Percentiles rank a stretch among this genome's conserved stretches.
phyloP scores from a whole-genome alignment of 192 early-diverging fungal species.

The Rhizophagus clarus region DNA sequence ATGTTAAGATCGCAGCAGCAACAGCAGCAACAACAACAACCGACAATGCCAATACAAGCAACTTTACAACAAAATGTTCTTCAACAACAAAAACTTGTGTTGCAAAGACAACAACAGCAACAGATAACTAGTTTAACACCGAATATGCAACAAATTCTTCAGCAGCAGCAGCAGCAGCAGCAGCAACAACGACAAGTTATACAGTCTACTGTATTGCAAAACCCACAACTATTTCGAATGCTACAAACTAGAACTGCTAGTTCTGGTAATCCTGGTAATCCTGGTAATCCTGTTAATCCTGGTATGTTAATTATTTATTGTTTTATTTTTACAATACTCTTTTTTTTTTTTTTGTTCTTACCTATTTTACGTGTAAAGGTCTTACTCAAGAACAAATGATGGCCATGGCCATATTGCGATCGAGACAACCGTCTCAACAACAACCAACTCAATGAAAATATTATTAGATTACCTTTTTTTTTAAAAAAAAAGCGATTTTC shows the following conservation, averaged over 20 bases:
- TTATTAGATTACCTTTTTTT: too few species aligned
- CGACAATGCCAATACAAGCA: not conserved
- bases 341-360: not conserved
- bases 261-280: too few species aligned
- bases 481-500: too few species aligned
- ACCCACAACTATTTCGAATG: not conserved
- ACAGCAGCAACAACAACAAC: constrained; percentile 9
- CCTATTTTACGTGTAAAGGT: not conserved
- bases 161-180: constrained; percentile 4
- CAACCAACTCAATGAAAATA: not conserved
- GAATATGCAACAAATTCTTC: not conserved
- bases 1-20: not conserved
- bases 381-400: not conserved
- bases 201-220: not conserved
- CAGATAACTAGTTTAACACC: too few species aligned
- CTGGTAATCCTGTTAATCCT: too few species aligned
- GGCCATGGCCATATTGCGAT: not conserved
- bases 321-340: not conserved
- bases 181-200: not conserved
- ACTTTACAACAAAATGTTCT: not conserved
- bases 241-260: too few species aligned
- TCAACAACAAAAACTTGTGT: not conserved
- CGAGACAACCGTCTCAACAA: not conserved
- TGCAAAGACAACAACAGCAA: not conserved
- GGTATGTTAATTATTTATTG: not conserved